Percentiles rank a stretch among this genome's conserved stretches.
Evolutionary conservation across 345 rosid genomes (phyloP).

Genomic region (Ceriops tagal): DNA sequence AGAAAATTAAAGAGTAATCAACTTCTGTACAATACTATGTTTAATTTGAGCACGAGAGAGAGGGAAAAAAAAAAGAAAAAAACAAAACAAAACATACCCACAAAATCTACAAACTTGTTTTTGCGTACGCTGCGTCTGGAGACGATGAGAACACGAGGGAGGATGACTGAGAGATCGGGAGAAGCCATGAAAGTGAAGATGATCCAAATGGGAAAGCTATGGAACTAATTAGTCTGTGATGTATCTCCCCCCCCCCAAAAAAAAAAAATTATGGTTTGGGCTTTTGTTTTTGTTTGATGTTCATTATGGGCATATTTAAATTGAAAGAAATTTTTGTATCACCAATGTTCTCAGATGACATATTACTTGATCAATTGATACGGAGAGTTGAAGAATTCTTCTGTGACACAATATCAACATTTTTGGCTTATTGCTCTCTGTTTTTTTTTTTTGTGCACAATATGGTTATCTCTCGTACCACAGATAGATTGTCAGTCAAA

Average conservation of each 20-base stretch:
- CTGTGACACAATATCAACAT: no score
- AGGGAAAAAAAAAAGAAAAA: background rate
- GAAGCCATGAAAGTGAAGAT: slow-evolving; percentile 6
- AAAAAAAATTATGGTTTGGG: background rate
- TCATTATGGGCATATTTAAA: no score
- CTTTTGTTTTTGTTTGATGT: background rate
- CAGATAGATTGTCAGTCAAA: no score
- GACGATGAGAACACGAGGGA: slow-evolving; percentile 30
- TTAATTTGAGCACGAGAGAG: background rate
- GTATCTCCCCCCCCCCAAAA: no score
- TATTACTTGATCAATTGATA: no score
- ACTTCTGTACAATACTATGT: background rate
- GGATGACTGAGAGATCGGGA: slow-evolving; percentile 18
- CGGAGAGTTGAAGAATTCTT: no score
- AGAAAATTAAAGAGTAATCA: no score
- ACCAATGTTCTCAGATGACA: no score
- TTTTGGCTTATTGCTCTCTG: no score
- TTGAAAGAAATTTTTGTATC: no score
- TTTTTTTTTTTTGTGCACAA: no score
- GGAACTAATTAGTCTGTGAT: background rate
- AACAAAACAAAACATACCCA: slow-evolving; percentile 5
- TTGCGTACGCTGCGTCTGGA: slow-evolving; percentile 28
- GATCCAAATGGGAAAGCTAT: background rate
- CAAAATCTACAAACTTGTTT: slow-evolving; percentile 31
- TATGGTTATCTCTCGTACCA: no score